Base-by-base conservation (phyloP, 345 rosid species). In the Eucalyptus leucophloia region DNA sequence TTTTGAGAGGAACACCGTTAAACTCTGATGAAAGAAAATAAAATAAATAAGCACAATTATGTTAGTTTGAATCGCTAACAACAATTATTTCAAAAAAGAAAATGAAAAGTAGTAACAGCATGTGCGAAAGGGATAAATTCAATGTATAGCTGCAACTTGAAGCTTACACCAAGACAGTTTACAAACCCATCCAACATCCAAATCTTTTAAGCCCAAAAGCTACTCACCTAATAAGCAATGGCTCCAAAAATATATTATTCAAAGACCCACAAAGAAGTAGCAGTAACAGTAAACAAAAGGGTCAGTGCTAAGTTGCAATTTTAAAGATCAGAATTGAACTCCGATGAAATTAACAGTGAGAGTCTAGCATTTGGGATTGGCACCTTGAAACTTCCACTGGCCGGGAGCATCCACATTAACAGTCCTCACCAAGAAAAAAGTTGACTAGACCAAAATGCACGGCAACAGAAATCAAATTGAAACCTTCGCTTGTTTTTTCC, bases 401-500 rank as follows among this genome's bases (percentile, higher is more conserved):
- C 24, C 15, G 3, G 83, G 83, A 77, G 47, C 45, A 77, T 40
- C 47, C 47, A 40, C 83, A 77, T 77, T 21, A 77, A 37, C 15
- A 40, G 47, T 77, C 83, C 83, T 21, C 47, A 23, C 40, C 77
- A n/a, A 65, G 45, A 87, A 60, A 87, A 60, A 17, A n/a, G 69
- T 40, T 49, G 56, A 86, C 54, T 32, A 42, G 44, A 49, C 53
- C 42, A 51, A 34, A 88, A 45, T 87, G 69, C 28, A 77, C 5
- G 3, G 83, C 83, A 37, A 77, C 12, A 21, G 83, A 89, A 32
- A 34, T 91, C 88, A 91, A 87, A 87, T 87, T 42, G 90, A 56
- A 49, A 89, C 86, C 49, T 88, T 21, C 32, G 91, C 60, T 88
- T 89, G 91, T 83, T 93, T 93, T 94, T 93, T 92, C 83, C 90